These are phyloP conservation scores for Ogataea thermomethanolica DNA, from an alignment of 805 yeast species.

Conservation along the genomic window DNA sequence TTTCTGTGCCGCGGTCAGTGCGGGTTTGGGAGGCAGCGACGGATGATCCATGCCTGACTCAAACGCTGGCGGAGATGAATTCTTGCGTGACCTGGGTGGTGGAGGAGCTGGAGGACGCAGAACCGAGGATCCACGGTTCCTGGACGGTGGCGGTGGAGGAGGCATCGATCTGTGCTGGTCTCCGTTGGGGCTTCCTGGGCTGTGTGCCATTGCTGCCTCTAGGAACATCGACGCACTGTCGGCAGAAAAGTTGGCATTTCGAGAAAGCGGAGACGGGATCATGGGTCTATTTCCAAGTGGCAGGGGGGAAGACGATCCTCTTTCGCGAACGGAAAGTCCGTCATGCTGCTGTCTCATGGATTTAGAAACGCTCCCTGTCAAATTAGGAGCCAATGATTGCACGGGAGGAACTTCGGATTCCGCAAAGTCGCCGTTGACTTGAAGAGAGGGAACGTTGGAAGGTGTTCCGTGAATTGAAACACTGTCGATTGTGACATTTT, in stretches of 20 bases:
- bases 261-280: slow-evolving; percentile 24
- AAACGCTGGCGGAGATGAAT: slow-evolving; percentile 23
- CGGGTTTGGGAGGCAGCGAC: slow-evolving; percentile 31
- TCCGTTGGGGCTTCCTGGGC: slow-evolving; percentile 8
- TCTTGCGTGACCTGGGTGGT: slow-evolving; percentile 29
- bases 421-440: slow-evolving; percentile 15
- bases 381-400: slow-evolving; percentile 45
- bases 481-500: slow-evolving; percentile 74
- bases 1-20: slow-evolving; percentile 26
- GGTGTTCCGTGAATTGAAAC: slow-evolving; percentile 72
- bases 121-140: slow-evolving; percentile 13
- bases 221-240: slow-evolving; percentile 22
- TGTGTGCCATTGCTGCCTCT: slow-evolving; percentile 21
- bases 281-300: slow-evolving; percentile 15
- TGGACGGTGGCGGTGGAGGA: slow-evolving; percentile 29
- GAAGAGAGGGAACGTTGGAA: slow-evolving; percentile 42
- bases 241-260: slow-evolving; percentile 13
- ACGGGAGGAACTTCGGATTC: slow-evolving; percentile 5
- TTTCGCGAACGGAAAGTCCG: slow-evolving; percentile 5
- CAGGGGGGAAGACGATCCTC: slow-evolving; percentile 24
- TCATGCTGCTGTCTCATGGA: slow-evolving; percentile 34
- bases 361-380: slow-evolving; percentile 55
- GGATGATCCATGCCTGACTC: slow-evolving; percentile 17
- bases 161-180: slow-evolving; percentile 21
- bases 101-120: slow-evolving; percentile 30